Conservation (phyloP, 805 yeast species). For the Metschnikowia amazonensis region DNA sequence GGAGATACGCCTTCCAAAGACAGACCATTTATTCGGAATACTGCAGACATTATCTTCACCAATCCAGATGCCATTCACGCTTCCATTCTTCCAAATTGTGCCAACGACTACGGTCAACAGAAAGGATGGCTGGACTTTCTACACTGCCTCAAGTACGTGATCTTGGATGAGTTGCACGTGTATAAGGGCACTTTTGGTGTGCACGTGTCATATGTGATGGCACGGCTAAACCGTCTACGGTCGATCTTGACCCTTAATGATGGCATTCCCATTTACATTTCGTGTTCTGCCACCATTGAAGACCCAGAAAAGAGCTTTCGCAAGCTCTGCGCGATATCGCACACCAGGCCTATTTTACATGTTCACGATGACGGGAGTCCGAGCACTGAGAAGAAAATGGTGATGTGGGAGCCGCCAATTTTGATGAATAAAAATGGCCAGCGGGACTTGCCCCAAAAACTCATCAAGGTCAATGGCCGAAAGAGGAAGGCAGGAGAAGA, state of each 20-base stretch:
- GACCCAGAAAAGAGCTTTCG: constrained; percentile 72
- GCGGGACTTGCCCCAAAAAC: constrained; percentile 13
- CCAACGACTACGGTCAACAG: constrained; percentile 24
- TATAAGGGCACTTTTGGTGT: constrained; percentile 91
- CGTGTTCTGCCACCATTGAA: constrained; percentile 91
- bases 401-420: constrained; percentile 83
- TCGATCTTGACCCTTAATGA: constrained; percentile 15
- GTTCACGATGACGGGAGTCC: constrained; percentile 86
- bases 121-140: constrained; percentile 67
- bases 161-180: constrained; percentile 81
- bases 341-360: constrained; percentile 45
- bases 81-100: constrained; percentile 65
- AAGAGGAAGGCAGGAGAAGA: background rate
- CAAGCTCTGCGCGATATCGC: constrained; percentile 63
- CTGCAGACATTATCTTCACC: constrained; percentile 80
- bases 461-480: background rate
- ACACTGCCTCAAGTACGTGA: constrained; percentile 61
- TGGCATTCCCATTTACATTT: constrained; percentile 55
- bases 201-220: constrained; percentile 81
- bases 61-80: constrained; percentile 94
- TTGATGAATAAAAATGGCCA: constrained; percentile 55
- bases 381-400: constrained; percentile 65
- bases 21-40: constrained; percentile 51
- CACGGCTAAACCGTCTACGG: constrained; percentile 64
- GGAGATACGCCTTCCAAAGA: constrained; percentile 77